Percentiles rank a stretch among this genome's conserved stretches.
phyloP scores from a whole-genome alignment of 495 filamentous ascomycete species.

The Neurospora sp. region DNA sequence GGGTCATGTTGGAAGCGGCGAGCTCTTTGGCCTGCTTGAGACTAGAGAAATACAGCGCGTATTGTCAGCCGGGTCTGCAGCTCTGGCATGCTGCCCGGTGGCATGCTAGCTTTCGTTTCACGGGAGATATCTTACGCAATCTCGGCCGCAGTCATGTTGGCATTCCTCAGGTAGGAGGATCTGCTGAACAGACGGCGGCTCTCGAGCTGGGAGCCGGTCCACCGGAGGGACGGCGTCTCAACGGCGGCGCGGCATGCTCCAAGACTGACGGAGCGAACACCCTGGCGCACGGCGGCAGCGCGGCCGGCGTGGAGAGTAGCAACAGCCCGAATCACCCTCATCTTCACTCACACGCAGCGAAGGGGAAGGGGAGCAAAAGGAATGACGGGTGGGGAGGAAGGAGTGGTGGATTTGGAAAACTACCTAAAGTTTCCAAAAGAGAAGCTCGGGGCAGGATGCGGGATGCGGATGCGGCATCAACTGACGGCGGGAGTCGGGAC shows the following conservation, averaged over 20 bases:
- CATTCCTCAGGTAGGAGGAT: constrained; percentile 9
- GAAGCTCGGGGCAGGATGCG: constrained; percentile 6
- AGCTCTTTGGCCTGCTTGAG: constrained; percentile 34
- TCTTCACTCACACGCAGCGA: constrained; percentile 13
- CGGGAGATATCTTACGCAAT: constrained; percentile 21
- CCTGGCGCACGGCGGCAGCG: constrained; percentile 20
- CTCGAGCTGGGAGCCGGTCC: constrained; percentile 9
- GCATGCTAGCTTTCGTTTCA: constrained; percentile 1
- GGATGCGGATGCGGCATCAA: constrained; percentile 1
- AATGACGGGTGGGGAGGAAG: constrained; percentile 11
- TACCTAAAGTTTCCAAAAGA: constrained; percentile 2
- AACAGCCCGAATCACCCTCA: constrained; percentile 35
- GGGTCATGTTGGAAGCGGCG: constrained; percentile 32
- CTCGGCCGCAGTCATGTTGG: constrained; percentile 21
- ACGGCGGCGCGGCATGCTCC: constrained; percentile 10
- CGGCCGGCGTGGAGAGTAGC: constrained; percentile 32
- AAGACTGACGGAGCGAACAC: constrained; percentile 22
- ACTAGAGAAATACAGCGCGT: constrained; percentile 10
- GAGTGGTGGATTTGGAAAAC: not conserved
- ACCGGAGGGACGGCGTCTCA: constrained; percentile 5
- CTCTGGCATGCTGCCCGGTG: not conserved
- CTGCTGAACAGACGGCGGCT: constrained; percentile 21
- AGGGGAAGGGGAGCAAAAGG: constrained; percentile 11
- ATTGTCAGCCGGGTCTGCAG: not conserved
- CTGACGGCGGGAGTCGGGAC: constrained; percentile 4